phyloP scores from a whole-genome alignment of 805 yeast genomes.

The Wickerhamomyces tratensis region DNA sequence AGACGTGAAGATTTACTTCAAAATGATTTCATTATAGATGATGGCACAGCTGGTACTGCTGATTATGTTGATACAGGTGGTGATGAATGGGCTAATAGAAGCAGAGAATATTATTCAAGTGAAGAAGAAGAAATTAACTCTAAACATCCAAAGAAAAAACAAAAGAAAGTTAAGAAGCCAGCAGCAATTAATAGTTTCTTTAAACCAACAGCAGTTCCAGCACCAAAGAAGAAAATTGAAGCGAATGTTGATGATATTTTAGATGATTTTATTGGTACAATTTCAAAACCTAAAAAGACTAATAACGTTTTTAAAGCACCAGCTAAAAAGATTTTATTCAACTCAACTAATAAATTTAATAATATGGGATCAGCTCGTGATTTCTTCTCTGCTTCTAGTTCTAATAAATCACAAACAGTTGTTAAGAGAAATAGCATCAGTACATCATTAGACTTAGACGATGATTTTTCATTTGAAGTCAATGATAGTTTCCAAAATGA shows the following conservation, averaged over 20 bases:
- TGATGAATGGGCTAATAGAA: constrained; percentile 71
- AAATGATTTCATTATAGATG: constrained; percentile 93
- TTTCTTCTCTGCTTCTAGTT: constrained; percentile 5
- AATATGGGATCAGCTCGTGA: constrained; percentile 4
- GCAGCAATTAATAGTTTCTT: constrained; percentile 45
- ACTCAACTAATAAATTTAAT: constrained; percentile 18
- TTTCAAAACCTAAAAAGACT: constrained; percentile 4
- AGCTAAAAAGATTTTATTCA: constrained; percentile 13
- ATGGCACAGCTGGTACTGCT: constrained; percentile 66
- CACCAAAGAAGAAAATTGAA: constrained; percentile 31
- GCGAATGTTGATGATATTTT: constrained; percentile 63
- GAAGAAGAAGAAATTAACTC: constrained; percentile 33
- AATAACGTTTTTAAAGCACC: constrained; percentile 7
- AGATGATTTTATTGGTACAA: constrained; percentile 36
- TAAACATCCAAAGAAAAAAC: constrained; percentile 11
- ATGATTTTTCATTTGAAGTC: constrained; percentile 17
- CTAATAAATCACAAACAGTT: constrained; percentile 18
- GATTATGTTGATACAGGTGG: constrained; percentile 82
- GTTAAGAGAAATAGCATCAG: constrained; percentile 13
- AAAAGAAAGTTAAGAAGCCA: constrained; percentile 25
- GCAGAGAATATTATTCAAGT: constrained; percentile 41
- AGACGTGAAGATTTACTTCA: constrained; percentile 73
- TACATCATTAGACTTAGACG: constrained; percentile 18
- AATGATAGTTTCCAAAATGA: constrained; percentile 15
- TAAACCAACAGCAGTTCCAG: constrained; percentile 26